phyloP scores from a whole-genome alignment of 2,329 filamentous ascomycete genomes.

The Neofusicoccum laricinum region DNA sequence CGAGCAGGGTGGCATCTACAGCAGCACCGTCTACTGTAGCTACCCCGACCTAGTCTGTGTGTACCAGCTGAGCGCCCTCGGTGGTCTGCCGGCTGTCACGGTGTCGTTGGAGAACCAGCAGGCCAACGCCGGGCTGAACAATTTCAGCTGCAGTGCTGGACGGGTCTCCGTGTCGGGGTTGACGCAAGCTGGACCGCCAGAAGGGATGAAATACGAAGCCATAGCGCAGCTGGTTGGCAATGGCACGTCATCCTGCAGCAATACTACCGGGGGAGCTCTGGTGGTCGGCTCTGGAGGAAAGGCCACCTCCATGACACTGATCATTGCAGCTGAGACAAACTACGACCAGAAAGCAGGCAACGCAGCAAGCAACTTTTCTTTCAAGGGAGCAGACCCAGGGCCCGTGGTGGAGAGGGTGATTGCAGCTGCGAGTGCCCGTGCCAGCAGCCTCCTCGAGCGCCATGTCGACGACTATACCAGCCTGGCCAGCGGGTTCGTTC shows the following conservation, averaged over 20 bases:
- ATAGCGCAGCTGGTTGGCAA: constrained; percentile 31
- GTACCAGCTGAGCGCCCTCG: constrained; percentile 32
- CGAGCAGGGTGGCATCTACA: constrained; percentile 29
- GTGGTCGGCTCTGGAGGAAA: constrained; percentile 15
- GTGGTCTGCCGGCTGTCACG: constrained; percentile 39
- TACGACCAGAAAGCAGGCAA: constrained; percentile 53
- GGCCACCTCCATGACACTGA: constrained; percentile 34
- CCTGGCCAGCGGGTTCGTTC: constrained; percentile 40
- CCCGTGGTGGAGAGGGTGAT: constrained; percentile 36
- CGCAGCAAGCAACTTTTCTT: constrained; percentile 43
- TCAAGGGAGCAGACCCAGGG: constrained; percentile 48
- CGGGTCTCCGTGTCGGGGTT: constrained; percentile 34
- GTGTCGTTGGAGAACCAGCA: constrained; percentile 45
- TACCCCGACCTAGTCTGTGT: constrained; percentile 43
- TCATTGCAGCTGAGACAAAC: constrained; percentile 47
- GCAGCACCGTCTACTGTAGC: constrained; percentile 45
- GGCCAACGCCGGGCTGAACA: constrained; percentile 27
- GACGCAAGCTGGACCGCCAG: constrained; percentile 40
- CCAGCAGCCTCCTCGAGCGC: constrained; percentile 28
- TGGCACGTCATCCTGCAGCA: constrained; percentile 20
- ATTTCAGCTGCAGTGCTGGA: constrained; percentile 32
- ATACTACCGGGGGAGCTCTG: constrained; percentile 16
- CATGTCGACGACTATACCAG: constrained; percentile 44
- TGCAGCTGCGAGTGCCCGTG: constrained; percentile 33
- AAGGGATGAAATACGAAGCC: constrained; percentile 47